A percentile compares a stretch with the other conserved stretches of the same genome.
Conservation (phyloP, 176 grass and related monocot species). For the Stipa capillata region DNA sequence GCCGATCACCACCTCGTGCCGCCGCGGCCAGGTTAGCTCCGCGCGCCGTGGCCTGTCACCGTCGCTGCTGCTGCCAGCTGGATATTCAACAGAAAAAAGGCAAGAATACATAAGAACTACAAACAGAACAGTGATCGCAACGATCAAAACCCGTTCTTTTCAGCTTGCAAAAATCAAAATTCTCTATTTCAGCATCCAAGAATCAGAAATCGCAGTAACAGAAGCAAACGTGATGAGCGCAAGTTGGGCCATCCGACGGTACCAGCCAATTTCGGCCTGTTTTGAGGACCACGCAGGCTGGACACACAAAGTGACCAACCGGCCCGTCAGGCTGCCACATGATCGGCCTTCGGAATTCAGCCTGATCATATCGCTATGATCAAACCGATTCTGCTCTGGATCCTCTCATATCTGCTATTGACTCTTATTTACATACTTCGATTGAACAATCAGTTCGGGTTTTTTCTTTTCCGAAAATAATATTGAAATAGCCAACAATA, state of each 20-base stretch:
- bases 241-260: not conserved
- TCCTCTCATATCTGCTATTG: too few species aligned
- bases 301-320: not conserved
- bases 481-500: too few species aligned
- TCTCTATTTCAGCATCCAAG: not conserved
- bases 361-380: too few species aligned
- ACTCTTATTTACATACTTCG: too few species aligned
- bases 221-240: not conserved
- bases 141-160: not conserved
- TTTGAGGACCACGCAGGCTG: not conserved
- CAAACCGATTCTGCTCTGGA: too few species aligned
- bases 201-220: not conserved
- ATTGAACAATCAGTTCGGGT: too few species aligned
- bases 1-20: constrained; percentile 68
- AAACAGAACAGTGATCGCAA: not conserved
- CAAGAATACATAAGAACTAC: not conserved
- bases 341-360: too few species aligned
- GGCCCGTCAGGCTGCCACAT: not conserved
- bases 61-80: constrained; percentile 18
- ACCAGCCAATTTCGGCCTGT: not conserved
- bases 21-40: constrained; percentile 63
- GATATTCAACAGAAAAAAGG: not conserved
- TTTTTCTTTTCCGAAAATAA: too few species aligned
- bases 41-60: not conserved
- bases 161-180: not conserved